Evolutionary conservation across 208 protist species (phyloP), one percentile per base, ranked within the genome.

Genomic region (Acanthamoeba polyphaga): DNA sequence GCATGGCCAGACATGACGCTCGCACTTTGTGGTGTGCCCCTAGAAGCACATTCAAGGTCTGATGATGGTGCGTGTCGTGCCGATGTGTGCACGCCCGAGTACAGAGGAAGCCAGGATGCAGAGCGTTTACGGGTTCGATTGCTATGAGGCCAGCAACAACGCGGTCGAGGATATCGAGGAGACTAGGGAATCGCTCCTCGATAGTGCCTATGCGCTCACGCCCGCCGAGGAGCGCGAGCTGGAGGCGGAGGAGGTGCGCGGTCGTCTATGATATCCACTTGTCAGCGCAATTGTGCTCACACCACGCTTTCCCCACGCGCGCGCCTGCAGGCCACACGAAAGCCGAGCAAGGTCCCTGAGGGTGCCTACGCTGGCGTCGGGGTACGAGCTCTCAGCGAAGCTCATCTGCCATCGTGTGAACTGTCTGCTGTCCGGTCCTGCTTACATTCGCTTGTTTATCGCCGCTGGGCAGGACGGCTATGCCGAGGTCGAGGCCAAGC

Each of bases 111-210:
- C 84, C 29, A 70, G 17, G 58, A 70, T 72, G 51, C 19, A 72
- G 60, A 62, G 58, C 60, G 84, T 72, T 51, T 70, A 91, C 55
- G 60, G 84, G 17, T 91, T 91, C 55, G 84, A 91, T 12, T 91
- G 84, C 53, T 91, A 91, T 32, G 84, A 91, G 55, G 29, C 84
- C 22, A 91, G 34, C 43, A 91, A 91, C 55, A 91, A 91, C 60
- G 27, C 9, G 8, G 60, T 68, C 32, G 51, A 70, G 29, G 34
- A 91, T 43, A 64, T 91, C 55, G 60, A 70, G 19, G 49, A 62
- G n/a, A 43, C 51, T 17, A 32, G 66, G 34, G 84, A 91, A 49
- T 51, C 84, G 24, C 29, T 43, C 24, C 84, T 91, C 60, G 84
- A 91, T 2, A 34, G 6, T 43, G 84, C 60, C 84, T 91, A 91